Conservation (phyloP, 768 basidiomycete genomes). For the Agaricus blazei region DNA sequence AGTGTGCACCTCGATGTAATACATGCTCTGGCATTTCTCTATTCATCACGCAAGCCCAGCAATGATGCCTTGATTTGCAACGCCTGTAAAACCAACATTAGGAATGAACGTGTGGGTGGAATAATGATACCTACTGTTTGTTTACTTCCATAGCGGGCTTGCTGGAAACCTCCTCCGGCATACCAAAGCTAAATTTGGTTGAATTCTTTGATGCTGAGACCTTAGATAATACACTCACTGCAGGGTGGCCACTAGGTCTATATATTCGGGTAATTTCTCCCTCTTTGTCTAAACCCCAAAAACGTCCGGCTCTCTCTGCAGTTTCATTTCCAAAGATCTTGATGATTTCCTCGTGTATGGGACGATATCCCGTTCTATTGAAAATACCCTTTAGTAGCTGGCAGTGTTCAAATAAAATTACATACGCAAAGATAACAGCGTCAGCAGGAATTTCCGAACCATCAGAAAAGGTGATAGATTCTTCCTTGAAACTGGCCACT, state of each 20-base stretch:
- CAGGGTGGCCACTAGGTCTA: conserved; percentile 37
- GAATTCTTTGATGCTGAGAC: neutral
- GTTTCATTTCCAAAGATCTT: conserved; percentile 30
- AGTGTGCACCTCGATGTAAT: neutral
- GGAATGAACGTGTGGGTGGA: neutral
- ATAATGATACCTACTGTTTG: conserved; percentile 25
- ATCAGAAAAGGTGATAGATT: conserved; percentile 32
- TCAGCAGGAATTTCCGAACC: conserved; percentile 36
- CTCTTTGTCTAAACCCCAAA: conserved; percentile 39
- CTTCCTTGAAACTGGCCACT: conserved; percentile 28
- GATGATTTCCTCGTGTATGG: conserved; percentile 24
- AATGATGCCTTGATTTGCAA: conserved; percentile 6
- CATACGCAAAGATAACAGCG: conserved; percentile 40
- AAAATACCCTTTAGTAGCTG: no score
- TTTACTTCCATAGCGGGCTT: conserved; percentile 29
- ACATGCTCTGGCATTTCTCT: neutral
- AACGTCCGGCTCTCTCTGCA: conserved; percentile 21
- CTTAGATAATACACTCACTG: conserved; percentile 19
- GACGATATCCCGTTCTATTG: no score
- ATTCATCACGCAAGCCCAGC: neutral
- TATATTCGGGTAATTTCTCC: conserved; percentile 32
- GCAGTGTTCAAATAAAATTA: neutral
- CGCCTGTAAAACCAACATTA: neutral
- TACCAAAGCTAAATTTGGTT: conserved; percentile 31
- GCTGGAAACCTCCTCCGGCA: conserved; percentile 29